Base-by-base conservation (phyloP, 371 early-diverging fungal species). In the Lichtheimia ornata region DNA sequence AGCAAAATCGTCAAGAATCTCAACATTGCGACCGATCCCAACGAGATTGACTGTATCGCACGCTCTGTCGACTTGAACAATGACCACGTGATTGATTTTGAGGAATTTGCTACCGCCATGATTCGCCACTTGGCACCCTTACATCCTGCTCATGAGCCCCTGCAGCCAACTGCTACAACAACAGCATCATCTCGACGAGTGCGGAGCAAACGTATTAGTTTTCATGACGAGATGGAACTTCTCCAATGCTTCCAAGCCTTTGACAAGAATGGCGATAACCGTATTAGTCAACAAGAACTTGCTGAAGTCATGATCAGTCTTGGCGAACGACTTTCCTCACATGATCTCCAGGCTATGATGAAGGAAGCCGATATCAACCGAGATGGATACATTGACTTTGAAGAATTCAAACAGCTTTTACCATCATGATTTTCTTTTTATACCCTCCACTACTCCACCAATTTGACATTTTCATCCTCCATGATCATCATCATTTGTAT, bases 321-420 rank as follows among this genome's bases (percentile, higher is more conserved):
- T 4, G 89, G 88, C 12, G 87, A 89, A 47, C 71, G 76, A 28
- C 61, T 93, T 53, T 88, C 82, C 11, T 84, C 86, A 28, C 83
- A 89, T 61, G 92, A 92, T 59, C 63, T 94, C 20, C 86, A 84
- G 56, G 93, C 90, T 63, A 92, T 94, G 93, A 91, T 94, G 66
- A 78, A 82, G 18, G 88, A 88, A 63, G 92, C 88, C 4, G 93
- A 91, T 67, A 72, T 73, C n/a, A 89, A 92, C 63, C 84, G 85
- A 5, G 89, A 91, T 64, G 91, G 91, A 3, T 84, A 75, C 59
- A 72, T 85, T 58, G 78, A 80, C 52, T 79, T 82, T 62, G 79
- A 79, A 11, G 87, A 85, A 59, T 85, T 91, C 61, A 72, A 84
- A 40, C 71, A 81, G 14, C 67, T 91, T 5, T 77, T 89, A 70